Evolutionary conservation across 345 rosid species (phyloP), one percentile per base, ranked within the genome.

Genomic region (Lumnitzera racemosa): DNA sequence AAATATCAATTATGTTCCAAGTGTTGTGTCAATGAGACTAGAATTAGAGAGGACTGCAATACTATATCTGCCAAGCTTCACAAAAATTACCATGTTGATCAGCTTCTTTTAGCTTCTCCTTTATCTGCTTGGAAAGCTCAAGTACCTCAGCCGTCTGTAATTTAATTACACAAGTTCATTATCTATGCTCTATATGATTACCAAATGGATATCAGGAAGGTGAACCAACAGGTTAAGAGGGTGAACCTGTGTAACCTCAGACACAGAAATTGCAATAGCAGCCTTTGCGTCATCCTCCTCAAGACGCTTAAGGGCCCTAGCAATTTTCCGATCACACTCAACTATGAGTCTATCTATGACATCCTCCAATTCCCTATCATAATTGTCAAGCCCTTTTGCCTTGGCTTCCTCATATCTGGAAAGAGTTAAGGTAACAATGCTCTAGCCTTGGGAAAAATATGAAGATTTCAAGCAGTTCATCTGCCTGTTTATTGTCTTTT

Each of bases 201-300:
- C 46, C 49, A 47, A n/a, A 24, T 12, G 31, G 20, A 59, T 51
- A 25, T 17, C 55, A 60, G 55, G 4, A 1, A 3, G 41, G 47
- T 13, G 25, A 56, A 29, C 43, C 43, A 36, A 36, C 31, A 36
- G 43, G 6, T 36, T 9, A 36, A 16, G 1, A 57, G 41, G 31
- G 27, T 43, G 65, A 58, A 95, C 99, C 97, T 70, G 99, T 15
- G 99, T 95, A 76, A 95, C 97, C 78, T 95, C 91, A 5, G 96
- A 83, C 47, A 95, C 97, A 11, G 97, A 90, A 68, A 94, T 94
- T 12, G 99, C 99, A 73, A 94, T 86, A 20, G 99, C 99, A 67
- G 99, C 97, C 83, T 94, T 94, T 12, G 99, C 97, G 68, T 94
- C 99, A n/a, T 94, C 99, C 69, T 89, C 97, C 73, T 94, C 97